Conservation (phyloP, 805 yeast species). For the Kregervanrija pseudodelftensis region DNA sequence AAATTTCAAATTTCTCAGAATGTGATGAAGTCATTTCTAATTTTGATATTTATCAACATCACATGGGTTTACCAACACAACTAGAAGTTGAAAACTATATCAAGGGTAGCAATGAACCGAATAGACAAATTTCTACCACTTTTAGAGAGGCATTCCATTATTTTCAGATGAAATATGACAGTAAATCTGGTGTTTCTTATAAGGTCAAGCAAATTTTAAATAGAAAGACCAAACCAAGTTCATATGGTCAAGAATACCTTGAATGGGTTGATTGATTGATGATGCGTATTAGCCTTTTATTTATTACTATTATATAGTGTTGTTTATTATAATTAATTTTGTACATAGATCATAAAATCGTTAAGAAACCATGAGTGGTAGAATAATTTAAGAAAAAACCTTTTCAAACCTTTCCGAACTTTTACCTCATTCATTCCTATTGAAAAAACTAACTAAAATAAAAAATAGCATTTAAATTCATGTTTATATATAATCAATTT, state of each 20-base stretch:
- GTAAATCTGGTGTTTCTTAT: slow-evolving; percentile 53
- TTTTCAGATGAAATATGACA: slow-evolving; percentile 43
- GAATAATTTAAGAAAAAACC: background rate
- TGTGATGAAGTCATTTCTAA: slow-evolving; percentile 28
- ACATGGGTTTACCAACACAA: slow-evolving; percentile 76
- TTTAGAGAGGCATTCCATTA: slow-evolving; percentile 58
- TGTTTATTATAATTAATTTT: slow-evolving; percentile 7
- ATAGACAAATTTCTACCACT: slow-evolving; percentile 61
- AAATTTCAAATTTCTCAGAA: slow-evolving; percentile 32
- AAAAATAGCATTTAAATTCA: no score
- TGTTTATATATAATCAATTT: no score
- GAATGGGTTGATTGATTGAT: slow-evolving; percentile 38
- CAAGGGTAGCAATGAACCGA: slow-evolving; percentile 42
- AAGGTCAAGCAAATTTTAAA: slow-evolving; percentile 56
- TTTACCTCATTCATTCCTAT: no score
- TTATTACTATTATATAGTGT: background rate
- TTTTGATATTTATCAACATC: slow-evolving; percentile 43
- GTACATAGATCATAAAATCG: background rate
- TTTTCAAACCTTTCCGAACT: background rate
- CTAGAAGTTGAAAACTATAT: slow-evolving; percentile 56
- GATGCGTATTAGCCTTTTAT: background rate
- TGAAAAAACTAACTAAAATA: no score
- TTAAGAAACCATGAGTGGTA: no score
- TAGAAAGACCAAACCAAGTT: slow-evolving; percentile 44
- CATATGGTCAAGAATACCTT: slow-evolving; percentile 33